Evolutionary conservation across 2,329 filamentous ascomycete species (phyloP).

Genomic region (Sclerotiophoma versabilis): DNA sequence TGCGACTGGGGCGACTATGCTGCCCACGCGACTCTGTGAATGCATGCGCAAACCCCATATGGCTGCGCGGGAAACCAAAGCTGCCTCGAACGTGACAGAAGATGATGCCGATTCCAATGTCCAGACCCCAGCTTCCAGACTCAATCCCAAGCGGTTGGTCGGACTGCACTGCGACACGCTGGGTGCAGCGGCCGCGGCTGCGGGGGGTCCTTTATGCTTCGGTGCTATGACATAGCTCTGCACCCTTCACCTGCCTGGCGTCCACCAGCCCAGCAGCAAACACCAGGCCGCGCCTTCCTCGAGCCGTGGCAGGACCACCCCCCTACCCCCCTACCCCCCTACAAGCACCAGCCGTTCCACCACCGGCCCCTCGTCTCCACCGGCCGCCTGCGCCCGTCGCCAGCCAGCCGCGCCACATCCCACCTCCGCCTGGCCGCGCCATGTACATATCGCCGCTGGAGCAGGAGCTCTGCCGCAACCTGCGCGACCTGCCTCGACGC

Average conservation of each 20-base stretch:
- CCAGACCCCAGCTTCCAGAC: no score
- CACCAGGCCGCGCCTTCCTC: slow-evolving; percentile 1
- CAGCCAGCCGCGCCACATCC: slow-evolving; percentile 22
- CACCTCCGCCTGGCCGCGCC: slow-evolving; percentile 26
- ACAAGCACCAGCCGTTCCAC: no score
- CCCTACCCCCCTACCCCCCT: no score
- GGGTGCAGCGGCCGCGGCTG: not conserved
- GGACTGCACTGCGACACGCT: not conserved
- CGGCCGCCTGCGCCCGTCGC: slow-evolving; percentile 1
- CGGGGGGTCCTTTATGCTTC: slow-evolving; percentile 4
- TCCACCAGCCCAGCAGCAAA: not conserved
- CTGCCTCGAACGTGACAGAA: no score
- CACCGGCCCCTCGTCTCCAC: not conserved
- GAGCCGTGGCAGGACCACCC: slow-evolving; percentile 29
- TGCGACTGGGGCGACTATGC: no score
- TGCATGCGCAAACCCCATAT: no score
- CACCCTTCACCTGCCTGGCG: slow-evolving; percentile 13
- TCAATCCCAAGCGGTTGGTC: not conserved
- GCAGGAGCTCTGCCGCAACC: slow-evolving; percentile 81
- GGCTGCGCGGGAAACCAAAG: no score
- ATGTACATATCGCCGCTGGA: slow-evolving; percentile 66
- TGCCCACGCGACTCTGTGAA: no score
- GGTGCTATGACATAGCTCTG: slow-evolving; percentile 15
- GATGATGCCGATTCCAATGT: no score
- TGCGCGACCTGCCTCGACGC: slow-evolving; percentile 77